These are phyloP conservation scores for Biscogniauxia mediterranea DNA, from an alignment of 2,329 filamentous ascomycete species.

Conservation along the genomic window DNA sequence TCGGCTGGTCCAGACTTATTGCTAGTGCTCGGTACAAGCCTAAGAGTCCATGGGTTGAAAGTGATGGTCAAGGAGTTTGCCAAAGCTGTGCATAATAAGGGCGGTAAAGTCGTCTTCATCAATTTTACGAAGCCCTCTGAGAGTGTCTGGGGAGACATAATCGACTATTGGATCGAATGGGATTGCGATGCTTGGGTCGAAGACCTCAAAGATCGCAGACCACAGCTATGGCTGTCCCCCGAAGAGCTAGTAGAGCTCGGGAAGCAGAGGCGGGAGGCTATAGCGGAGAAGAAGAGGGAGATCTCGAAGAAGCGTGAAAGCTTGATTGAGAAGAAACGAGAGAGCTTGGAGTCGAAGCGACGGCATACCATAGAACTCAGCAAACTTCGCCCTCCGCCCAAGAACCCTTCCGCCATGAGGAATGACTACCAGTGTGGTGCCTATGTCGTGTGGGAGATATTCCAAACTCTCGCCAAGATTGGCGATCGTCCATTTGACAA, in stretches of 20 bases:
- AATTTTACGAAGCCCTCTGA: conserved; percentile 71
- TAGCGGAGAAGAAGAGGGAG: conserved; percentile 24
- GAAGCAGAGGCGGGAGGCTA: conserved; percentile 37
- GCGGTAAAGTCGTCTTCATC: conserved; percentile 69
- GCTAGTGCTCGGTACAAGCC: conserved; percentile 68
- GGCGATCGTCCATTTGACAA: conserved; percentile 32
- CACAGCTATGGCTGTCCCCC: conserved; percentile 57
- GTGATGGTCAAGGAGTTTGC: conserved; percentile 70
- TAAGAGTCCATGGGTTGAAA: conserved; percentile 70
- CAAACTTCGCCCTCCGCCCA: conserved; percentile 27
- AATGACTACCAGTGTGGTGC: conserved; percentile 34
- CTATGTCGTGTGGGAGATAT: conserved; percentile 33
- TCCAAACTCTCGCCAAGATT: conserved; percentile 32
- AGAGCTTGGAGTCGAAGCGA: conserved; percentile 20
- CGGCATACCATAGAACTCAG: conserved; percentile 18
- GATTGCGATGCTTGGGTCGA: conserved; percentile 72
- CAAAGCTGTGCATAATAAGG: conserved; percentile 65
- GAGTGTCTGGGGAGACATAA: conserved; percentile 69
- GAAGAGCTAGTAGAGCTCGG: conserved; percentile 40
- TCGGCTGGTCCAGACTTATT: conserved; percentile 63
- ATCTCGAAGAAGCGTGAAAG: conserved; percentile 24
- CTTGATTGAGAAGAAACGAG: conserved; percentile 22
- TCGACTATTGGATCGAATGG: conserved; percentile 74
- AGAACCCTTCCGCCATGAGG: conserved; percentile 33
- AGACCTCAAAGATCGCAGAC: conserved; percentile 58